Base-by-base conservation (phyloP, 2,329 filamentous ascomycete genomes). In the Teratosphaeria pseudoeucalypti region DNA sequence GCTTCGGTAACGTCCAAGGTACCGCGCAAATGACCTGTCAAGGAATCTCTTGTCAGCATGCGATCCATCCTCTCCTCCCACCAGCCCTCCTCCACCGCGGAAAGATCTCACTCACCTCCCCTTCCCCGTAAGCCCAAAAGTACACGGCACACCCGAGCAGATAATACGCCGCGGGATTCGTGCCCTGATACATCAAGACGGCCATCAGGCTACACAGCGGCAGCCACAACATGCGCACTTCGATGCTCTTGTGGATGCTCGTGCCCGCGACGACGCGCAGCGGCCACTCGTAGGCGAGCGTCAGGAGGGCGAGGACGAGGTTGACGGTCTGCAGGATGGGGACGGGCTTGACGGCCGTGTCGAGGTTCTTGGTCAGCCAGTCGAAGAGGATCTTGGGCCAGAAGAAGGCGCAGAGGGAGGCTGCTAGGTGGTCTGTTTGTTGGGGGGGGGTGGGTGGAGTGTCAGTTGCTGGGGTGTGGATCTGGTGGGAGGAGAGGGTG, bases 381-480 rank as follows among this genome's bases (percentile, higher is more conserved):
- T 99, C 94, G 88, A 89, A 99, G 78, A 99, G 95, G 72, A 99
- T 87, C 75, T 99, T 99, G 66, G 94, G 94, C 91, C 92, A 99
- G 83, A 99, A 92, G 82, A 94, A 96, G 70, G 84, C 86, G 77
- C 95, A 84, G 59, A 99, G 77, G 16, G 88, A 86, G 62, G 91
- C 91, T 61, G 81, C 85, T 64, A 96, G 76, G 83, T 99, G 94
- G 74, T 96, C 91, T 96, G 70, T 19, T n/a, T 2, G 14, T 54
- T 1, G 52, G 19, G 26, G 34, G 29, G 26, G 10, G 6, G 29
- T 2, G 10, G 52, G 23, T 29, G 34, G 14, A 43, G 55, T 16
- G 43, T 58, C 12, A 43, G 34, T 57, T n/a, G 23, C 23, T 23
- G 1, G 10, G 3, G 4, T 14, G 34, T 29, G 26, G 16, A 6